phyloP scores from a whole-genome alignment of 768 basidiomycete genomes.

The Basidioascus undulatus region DNA sequence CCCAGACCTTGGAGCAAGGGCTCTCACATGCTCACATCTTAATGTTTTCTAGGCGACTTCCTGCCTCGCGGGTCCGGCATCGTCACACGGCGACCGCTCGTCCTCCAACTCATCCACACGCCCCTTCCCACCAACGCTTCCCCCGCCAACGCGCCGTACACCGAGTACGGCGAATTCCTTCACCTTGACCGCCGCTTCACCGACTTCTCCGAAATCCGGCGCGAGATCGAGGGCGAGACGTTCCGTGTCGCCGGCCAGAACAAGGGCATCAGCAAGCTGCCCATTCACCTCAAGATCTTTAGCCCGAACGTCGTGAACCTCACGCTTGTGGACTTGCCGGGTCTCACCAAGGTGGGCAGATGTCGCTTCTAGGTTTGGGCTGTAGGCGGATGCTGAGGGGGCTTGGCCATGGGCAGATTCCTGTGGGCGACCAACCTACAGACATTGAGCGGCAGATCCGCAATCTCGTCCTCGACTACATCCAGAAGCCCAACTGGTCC shows the following conservation, averaged over 20 bases:
- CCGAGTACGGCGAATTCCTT: constrained; percentile 93
- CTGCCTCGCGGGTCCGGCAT: constrained; percentile 77
- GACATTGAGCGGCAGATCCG: constrained; percentile 96
- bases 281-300: constrained; percentile 85
- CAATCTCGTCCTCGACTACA: constrained; percentile 79
- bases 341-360: constrained; percentile 66
- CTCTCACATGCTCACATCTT: constrained; percentile 18
- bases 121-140: constrained; percentile 30
- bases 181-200: constrained; percentile 90
- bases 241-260: constrained; percentile 83
- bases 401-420: constrained; percentile 7
- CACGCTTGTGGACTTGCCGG: constrained; percentile 88
- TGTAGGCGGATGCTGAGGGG: background rate
- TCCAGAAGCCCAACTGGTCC: constrained; percentile 86
- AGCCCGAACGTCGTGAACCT: constrained; percentile 87
- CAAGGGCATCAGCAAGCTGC: constrained; percentile 88
- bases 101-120: constrained; percentile 86
- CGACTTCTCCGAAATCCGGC: constrained; percentile 81
- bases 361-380: background rate
- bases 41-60: constrained; percentile 27
- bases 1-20: no score
- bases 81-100: constrained; percentile 81
- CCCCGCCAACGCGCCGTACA: constrained; percentile 5
- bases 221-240: constrained; percentile 95
- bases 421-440: constrained; percentile 63